Percentiles rank a stretch among this genome's conserved stretches.
Evolutionary conservation across 192 early-diverging fungal genomes (phyloP).

Genomic region (Kickxella alabastrina): DNA sequence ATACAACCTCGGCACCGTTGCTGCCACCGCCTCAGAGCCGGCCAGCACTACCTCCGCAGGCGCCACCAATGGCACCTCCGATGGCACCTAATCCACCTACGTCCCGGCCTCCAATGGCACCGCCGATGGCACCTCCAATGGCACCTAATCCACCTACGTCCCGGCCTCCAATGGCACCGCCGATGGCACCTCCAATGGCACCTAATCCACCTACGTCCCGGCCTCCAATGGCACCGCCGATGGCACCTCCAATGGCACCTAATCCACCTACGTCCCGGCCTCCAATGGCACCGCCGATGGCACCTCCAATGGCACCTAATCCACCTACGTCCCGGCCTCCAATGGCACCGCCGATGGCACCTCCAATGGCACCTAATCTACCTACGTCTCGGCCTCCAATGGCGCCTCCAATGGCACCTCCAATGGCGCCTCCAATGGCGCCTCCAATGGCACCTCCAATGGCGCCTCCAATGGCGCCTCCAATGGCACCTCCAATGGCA

Average conservation of each 20-base stretch:
- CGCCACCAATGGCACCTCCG: conserved; percentile 17
- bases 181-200: no score
- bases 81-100: conserved; percentile 8
- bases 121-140: no score
- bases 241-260: no score
- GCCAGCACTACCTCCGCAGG: conserved; percentile 5
- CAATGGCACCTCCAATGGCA: conserved; percentile 4
- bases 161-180: no score
- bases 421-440: conserved; percentile 5
- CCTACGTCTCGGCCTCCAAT: conserved; percentile 5
- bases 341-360: conserved; percentile 4
- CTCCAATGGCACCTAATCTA: conserved; percentile 3
- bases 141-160: no score
- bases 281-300: conserved; percentile 10
- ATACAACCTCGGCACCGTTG: conserved; percentile 11
- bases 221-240: no score
- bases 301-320: conserved; percentile 23
- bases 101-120: conserved; percentile 13
- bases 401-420: conserved; percentile 9
- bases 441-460: conserved; percentile 12
- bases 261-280: no score
- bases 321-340: no score
- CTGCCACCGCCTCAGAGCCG: no score
- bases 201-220: no score
- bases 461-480: conserved; percentile 3